Evolutionary conservation across 257 asterid species (phyloP), one percentile per base, ranked within the genome.

Genomic region (Ophiorrhiza pumila): DNA sequence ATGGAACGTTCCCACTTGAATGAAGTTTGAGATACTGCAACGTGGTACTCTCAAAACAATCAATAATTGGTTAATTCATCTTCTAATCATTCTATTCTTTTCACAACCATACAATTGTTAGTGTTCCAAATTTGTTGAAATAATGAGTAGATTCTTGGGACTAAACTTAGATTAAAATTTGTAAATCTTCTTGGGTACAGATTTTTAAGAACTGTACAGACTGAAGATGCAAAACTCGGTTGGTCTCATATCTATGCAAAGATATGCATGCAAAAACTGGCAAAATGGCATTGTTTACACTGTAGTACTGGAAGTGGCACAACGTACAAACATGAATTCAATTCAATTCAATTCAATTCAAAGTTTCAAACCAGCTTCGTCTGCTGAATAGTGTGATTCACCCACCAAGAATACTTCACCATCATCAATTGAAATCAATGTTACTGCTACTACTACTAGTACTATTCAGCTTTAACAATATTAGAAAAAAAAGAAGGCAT

Each of bases 341-440:
- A 29, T 27, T 31, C 2, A 50, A 50, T 49, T 49, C 18, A 34
- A 68, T 68, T 50, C 42, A 56, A 71, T 71, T 71, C 67, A 71
- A 71, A 70, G 55, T 2, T 61, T 37, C 3, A 62, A 60, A 32
- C 67, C 27, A 11, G 56, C 66, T 49, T 17, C 42, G 14, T 3
- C 12, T 18, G 61, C 47, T 69, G 63, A 49, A 3, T 9, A 67
- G 59, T 46, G 20, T 29, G 49, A 47, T 64, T 64, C 35, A 64
- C 69, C 35, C 50, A n/a, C 20, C 20, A 63, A 37, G 20, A 15
- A 4, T 7, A 7, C 27, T 1, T 12, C 18, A 2, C 5, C 43
- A n/a, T 7, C 14, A 23, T 39, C 11, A 62, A 41, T 39, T 22
- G 69, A 4, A 39, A 35, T 35, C 68, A 20, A 0, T 39, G 22